Evolutionary conservation across 2,329 filamentous ascomycete genomes (phyloP).

Genomic region (Aspergillus latus): DNA sequence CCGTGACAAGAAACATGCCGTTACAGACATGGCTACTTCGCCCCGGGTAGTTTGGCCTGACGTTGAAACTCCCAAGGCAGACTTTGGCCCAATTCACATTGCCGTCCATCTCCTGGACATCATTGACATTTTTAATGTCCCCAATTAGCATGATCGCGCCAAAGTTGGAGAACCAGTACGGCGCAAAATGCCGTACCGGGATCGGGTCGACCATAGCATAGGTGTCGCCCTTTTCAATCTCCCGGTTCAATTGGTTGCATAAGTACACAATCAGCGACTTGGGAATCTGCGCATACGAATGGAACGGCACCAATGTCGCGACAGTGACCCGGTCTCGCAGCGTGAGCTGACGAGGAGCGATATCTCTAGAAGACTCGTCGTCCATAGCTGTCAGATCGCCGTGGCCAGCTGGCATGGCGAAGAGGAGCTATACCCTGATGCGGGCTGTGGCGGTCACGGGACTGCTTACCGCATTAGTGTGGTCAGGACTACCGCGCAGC

Average conservation of each 20-base stretch:
- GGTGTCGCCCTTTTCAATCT: conserved; percentile 88
- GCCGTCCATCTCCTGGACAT: conserved; percentile 50
- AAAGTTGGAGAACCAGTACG: conserved; percentile 91
- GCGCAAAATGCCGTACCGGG: conserved; percentile 69
- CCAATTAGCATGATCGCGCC: conserved; percentile 84
- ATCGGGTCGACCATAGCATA: conserved; percentile 84
- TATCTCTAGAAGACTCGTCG: conserved; percentile 62
- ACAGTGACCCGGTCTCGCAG: conserved; percentile 80
- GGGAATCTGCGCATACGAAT: conserved; percentile 74
- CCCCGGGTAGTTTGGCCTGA: conserved; percentile 91
- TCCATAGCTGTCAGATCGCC: conserved; percentile 36
- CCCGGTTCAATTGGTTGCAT: conserved; percentile 79
- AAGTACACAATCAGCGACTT: conserved; percentile 72
- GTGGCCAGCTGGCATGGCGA: conserved; percentile 39
- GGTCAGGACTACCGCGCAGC: conserved; percentile 10
- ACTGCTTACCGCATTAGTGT: conserved; percentile 37
- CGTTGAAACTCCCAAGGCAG: conserved; percentile 87
- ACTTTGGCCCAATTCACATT: conserved; percentile 72
- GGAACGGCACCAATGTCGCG: conserved; percentile 80
- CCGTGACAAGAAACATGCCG: conserved; percentile 72
- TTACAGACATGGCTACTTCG: conserved; percentile 86
- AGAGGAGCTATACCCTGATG: conserved; percentile 18
- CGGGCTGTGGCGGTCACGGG: conserved; percentile 32
- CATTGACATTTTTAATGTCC: conserved; percentile 63
- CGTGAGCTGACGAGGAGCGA: conserved; percentile 73